phyloP scores from a whole-genome alignment of 352 stramenopile genomes.

The Globisporangium nagaii region DNA sequence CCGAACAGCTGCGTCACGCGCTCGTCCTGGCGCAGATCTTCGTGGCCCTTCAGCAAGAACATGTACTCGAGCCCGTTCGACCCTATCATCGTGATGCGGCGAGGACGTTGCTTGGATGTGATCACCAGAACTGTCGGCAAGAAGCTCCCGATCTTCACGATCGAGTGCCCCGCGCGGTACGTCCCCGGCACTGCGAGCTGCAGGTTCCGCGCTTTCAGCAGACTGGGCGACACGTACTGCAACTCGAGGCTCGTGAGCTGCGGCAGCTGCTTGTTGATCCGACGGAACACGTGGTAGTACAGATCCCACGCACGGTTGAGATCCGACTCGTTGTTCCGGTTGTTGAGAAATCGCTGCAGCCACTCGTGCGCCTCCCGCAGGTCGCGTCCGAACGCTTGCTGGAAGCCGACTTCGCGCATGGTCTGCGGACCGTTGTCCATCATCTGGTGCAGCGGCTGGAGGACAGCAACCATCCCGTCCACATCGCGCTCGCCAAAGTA shows the following conservation, averaged over 20 bases:
- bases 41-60: conserved; percentile 99
- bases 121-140: conserved; percentile 94
- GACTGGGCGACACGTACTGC: conserved; percentile 91
- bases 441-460: conserved; percentile 91
- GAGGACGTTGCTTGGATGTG: conserved; percentile 96
- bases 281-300: conserved; percentile 97
- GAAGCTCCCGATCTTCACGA: conserved; percentile 87
- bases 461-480: conserved; percentile 92
- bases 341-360: conserved; percentile 60
- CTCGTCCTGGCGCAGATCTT: conserved; percentile 99
- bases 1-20: conserved; percentile 99
- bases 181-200: conserved; percentile 95
- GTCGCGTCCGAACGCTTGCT: conserved; percentile 90
- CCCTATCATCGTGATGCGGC: conserved; percentile 93
- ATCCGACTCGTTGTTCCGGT: conserved; percentile 62
- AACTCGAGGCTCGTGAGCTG: conserved; percentile 95
- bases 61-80: conserved; percentile 98
- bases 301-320: conserved; percentile 97
- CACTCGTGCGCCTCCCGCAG: conserved; percentile 81
- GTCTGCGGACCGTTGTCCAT: conserved; percentile 87
- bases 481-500: conserved; percentile 98
- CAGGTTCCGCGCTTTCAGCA: conserved; percentile 91
- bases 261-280: conserved; percentile 86
- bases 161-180: conserved; percentile 58
- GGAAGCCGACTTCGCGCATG: conserved; percentile 72